A percentile compares a stretch with the other conserved stretches of the same genome.
Evolutionary conservation across 108 stramenopile genomes (phyloP).

Genomic region (Cyclotella sp.): DNA sequence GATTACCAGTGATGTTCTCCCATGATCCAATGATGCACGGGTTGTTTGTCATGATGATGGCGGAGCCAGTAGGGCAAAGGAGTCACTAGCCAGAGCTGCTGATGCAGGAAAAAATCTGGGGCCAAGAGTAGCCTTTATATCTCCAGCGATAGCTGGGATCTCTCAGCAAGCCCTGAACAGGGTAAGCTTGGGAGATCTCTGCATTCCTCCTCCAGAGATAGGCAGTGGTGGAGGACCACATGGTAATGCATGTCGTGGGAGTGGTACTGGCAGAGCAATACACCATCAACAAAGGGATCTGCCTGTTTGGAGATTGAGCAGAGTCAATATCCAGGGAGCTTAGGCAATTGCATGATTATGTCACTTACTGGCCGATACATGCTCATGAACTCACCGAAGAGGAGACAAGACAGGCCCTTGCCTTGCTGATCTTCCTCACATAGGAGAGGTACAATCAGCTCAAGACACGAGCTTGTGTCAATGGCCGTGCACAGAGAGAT

Average conservation of each 20-base stretch:
- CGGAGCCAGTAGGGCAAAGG: no score
- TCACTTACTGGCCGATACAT: neutral
- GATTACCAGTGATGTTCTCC: no score
- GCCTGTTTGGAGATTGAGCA: neutral
- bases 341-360: neutral
- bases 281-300: neutral
- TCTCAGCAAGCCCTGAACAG: no score
- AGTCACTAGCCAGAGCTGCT: no score
- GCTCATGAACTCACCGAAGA: neutral
- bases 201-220: no score
- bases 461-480: constrained; percentile 9
- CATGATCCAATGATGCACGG: no score
- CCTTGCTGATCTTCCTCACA: constrained; percentile 10
- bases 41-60: no score
- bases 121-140: no score
- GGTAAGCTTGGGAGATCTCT: no score
- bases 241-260: neutral
- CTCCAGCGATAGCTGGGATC: no score
- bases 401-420: neutral
- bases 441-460: constrained; percentile 3
- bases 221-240: no score
- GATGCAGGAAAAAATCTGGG: no score
- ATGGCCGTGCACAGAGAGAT: constrained; percentile 2
- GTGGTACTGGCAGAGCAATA: neutral
- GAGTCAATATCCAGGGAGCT: neutral